Percentiles rank a stretch among this genome's conserved stretches.
phyloP scores from a whole-genome alignment of 2,329 filamentous ascomycete species.

The Macrophomina tecta region DNA sequence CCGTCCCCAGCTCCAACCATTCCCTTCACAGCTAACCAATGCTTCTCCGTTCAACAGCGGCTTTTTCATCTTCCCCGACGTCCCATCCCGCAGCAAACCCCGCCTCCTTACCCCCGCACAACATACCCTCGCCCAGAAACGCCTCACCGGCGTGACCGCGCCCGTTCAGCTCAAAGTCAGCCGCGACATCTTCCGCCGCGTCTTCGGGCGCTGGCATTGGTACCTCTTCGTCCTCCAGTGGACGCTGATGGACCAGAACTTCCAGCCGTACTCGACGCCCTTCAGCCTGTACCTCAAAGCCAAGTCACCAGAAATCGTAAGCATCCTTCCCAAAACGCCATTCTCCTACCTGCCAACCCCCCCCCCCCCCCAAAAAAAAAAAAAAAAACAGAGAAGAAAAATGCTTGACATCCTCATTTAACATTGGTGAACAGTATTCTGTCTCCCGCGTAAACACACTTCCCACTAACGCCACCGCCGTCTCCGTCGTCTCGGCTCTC shows the following conservation, averaged over 20 bases:
- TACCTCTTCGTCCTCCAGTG: slow-evolving; percentile 44
- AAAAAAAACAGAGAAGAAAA: no score
- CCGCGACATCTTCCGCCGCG: slow-evolving; percentile 44
- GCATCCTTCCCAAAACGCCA: no score
- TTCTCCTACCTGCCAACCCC: no score
- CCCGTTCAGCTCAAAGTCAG: slow-evolving; percentile 43
- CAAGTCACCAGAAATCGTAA: slow-evolving; percentile 27
- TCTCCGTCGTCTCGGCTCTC: slow-evolving; percentile 47
- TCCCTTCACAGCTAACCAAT: background rate
- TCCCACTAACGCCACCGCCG: slow-evolving; percentile 49
- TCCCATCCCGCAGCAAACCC: slow-evolving; percentile 44
- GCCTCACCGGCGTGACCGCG: slow-evolving; percentile 35
- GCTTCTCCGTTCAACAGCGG: background rate
- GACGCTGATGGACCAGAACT: slow-evolving; percentile 48
- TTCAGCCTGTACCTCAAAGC: slow-evolving; percentile 52
- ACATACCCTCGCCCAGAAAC: slow-evolving; percentile 31
- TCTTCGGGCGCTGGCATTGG: slow-evolving; percentile 49
- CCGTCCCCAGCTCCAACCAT: background rate
- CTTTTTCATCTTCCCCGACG: slow-evolving; percentile 44
- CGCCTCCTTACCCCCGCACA: slow-evolving; percentile 40
- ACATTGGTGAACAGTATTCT: no score
- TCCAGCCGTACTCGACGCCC: slow-evolving; percentile 42
- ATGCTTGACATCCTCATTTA: no score
- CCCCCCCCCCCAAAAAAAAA: no score
- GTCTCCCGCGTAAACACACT: slow-evolving; percentile 49